These are phyloP conservation scores for Boeremia exigua DNA, from an alignment of 2,329 filamentous ascomycete genomes.

Conservation along the genomic window DNA sequence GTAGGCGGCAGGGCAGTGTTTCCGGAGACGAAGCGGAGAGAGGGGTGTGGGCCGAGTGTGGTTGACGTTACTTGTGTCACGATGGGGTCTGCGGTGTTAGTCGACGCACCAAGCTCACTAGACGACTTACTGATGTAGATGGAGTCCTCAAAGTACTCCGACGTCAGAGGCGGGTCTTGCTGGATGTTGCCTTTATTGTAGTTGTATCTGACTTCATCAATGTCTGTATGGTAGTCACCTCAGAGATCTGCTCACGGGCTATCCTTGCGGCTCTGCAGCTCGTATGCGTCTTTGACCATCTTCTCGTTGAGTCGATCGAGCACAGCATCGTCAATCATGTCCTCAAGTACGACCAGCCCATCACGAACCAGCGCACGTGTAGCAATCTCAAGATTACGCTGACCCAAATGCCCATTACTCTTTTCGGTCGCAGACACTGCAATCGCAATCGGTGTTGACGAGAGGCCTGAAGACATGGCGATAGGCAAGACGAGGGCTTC, in stretches of 20 bases:
- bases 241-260: constrained; percentile 43
- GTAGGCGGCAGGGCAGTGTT: constrained; percentile 55
- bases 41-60: constrained; percentile 41
- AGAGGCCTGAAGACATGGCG: constrained; percentile 20
- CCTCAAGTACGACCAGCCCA: constrained; percentile 43
- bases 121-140: constrained; percentile 62
- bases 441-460: constrained; percentile 43
- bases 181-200: constrained; percentile 69
- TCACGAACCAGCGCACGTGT: constrained; percentile 37
- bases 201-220: constrained; percentile 54
- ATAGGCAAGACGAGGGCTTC: background rate
- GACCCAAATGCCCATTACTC: constrained; percentile 46
- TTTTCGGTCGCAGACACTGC: constrained; percentile 53
- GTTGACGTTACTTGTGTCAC: constrained; percentile 63
- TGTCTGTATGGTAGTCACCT: background rate
- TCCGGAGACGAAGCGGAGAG: constrained; percentile 42
- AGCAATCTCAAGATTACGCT: constrained; percentile 60
- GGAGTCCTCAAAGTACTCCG: constrained; percentile 42
- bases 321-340: constrained; percentile 52
- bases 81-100: constrained; percentile 54
- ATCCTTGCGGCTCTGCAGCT: constrained; percentile 57
- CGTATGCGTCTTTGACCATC: constrained; percentile 65
- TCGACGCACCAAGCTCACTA: background rate
- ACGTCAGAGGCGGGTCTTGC: constrained; percentile 63
- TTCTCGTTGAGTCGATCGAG: constrained; percentile 63